phyloP scores from a whole-genome alignment of 176 grass and related monocot genomes.

The Triticum urartu region DNA sequence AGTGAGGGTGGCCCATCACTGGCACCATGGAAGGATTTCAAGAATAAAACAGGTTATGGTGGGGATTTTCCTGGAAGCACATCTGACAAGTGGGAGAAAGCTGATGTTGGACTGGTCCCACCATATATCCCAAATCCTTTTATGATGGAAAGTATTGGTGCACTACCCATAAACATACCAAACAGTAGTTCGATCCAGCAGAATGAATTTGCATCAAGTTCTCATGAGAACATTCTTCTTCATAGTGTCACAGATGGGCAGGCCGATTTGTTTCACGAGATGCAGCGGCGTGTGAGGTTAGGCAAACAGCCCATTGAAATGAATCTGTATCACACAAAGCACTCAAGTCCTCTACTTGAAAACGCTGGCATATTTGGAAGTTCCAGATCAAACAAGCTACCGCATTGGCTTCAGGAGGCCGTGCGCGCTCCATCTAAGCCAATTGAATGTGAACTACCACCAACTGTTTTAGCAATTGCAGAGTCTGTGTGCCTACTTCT shows the following conservation, averaged over 20 bases:
- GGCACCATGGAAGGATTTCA: constrained; percentile 49
- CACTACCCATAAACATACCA: constrained; percentile 47
- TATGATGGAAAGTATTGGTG: constrained; percentile 43
- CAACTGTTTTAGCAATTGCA: constrained; percentile 74
- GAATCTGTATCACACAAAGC: constrained; percentile 34
- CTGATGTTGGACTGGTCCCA: constrained; percentile 49
- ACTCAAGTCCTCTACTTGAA: constrained; percentile 36
- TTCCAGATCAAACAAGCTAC: constrained; percentile 84
- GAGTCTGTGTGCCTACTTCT: constrained; percentile 75
- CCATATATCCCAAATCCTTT: constrained; percentile 61
- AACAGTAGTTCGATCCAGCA: constrained; percentile 40
- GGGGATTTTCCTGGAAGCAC: constrained; percentile 41
- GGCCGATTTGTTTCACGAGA: constrained; percentile 45
- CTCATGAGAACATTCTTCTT: constrained; percentile 37
- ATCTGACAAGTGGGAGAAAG: constrained; percentile 57
- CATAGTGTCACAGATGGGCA: constrained; percentile 53
- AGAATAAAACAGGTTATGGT: constrained; percentile 39
- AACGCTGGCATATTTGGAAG: constrained; percentile 41
- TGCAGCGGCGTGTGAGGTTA: constrained; percentile 44
- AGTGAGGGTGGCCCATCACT: constrained; percentile 50
- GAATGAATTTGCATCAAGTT: constrained; percentile 47
- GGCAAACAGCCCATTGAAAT: constrained; percentile 47
- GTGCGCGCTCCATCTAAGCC: constrained; percentile 57
- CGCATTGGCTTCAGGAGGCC: constrained; percentile 97
- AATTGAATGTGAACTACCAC: constrained; percentile 54